Evolutionary conservation across 352 stramenopile species (phyloP), one percentile per base, ranked within the genome.

Genomic region (Phytophthora vignae): DNA sequence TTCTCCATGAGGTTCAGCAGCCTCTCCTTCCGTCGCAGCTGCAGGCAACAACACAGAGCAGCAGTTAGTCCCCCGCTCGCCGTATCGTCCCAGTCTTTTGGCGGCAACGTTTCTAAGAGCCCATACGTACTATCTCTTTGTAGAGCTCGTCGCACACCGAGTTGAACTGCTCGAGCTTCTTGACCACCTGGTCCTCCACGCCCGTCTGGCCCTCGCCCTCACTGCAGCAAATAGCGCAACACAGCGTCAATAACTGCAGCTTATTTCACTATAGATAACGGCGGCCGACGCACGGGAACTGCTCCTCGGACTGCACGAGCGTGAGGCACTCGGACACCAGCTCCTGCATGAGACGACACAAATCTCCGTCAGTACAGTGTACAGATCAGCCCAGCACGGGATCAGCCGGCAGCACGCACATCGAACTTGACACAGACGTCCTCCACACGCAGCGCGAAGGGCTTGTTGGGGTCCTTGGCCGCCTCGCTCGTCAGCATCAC

Each of bases 161-260:
- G 72, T 96, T 96, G 73, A 96, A 96, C 67, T 93, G 85, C 69
- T 96, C 88, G 25, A 96, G 85, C 55, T 94, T 96, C 78, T 90
- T 93, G 49, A 94, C 84, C 60, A 96, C 87, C 58, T 94, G 83
- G 54, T 93, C 87, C 56, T 93, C 88, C 50, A 87, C 72, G 31
- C 65, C 68, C 14, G 49, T 62, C 42, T 90, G 69, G 21, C 67
- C 67, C 2, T 79, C 74, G 1, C 65, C 68, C 31, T 90, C 76
- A 7, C 79, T 86, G 42, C 29, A 31, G 10, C 17, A 60, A 44
- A 48, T 48, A 6, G 14, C 40, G 19, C 40, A 40, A 9, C 27
- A 8, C 27, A 31, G 27, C 27, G 27, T 8, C 27, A 31, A 31
- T 31, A 31, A 5, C 27, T 31, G 27, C 27, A 31, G 22, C 31